Base-by-base conservation (phyloP, 371 early-diverging fungal genomes). In the Nosema muscidifuracis region DNA sequence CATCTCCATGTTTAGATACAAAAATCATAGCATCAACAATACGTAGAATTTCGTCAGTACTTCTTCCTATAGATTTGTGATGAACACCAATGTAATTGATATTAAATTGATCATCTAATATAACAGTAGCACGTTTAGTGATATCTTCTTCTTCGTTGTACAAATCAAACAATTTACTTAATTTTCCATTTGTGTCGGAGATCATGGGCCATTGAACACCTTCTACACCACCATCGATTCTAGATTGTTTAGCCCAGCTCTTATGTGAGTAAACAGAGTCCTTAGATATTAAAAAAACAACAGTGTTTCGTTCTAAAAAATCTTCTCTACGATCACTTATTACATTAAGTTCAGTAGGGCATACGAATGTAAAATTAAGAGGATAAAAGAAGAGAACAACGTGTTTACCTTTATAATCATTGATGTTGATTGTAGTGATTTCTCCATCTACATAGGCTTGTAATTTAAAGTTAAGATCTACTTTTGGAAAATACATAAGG, bases 41-140 rank as follows among this genome's bases (percentile, higher is more conserved):
- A 78, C 99, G 89, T 60, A 96, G 79, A 33, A 89, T 87, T 84
- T 97, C 97, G 78, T 92, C 89, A 57, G 93, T 91, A 31, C 88
- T 88, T 78, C 97, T 87, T 67, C 99, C 99, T 73, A 97, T 88
- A 56, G 88, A 89, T 73, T 91, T 84, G 77, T 92, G 89, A 77
- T 89, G 87, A 80, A 90, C 83, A 78, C 85, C 85, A 77, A 86
- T 82, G 73, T 87, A 84, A 68, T 89, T 88, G 56, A 94, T 86
- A 64, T 85, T 87, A 70, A 88, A 87, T 13, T 28, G 9, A 36
- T 90, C 90, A 80, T 94, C 93, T 70, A 97, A 91, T 78, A 98
- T 88, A 80, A 94, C 92, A 26, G 87, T 81, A 57, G 86, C 79
- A 20, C 84, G 51, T 81, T 67, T 57, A 34, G 74, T 73, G 42